These are phyloP conservation scores for Exsudoporus frostii DNA, from an alignment of 768 basidiomycete genomes.

Conservation along the genomic window DNA sequence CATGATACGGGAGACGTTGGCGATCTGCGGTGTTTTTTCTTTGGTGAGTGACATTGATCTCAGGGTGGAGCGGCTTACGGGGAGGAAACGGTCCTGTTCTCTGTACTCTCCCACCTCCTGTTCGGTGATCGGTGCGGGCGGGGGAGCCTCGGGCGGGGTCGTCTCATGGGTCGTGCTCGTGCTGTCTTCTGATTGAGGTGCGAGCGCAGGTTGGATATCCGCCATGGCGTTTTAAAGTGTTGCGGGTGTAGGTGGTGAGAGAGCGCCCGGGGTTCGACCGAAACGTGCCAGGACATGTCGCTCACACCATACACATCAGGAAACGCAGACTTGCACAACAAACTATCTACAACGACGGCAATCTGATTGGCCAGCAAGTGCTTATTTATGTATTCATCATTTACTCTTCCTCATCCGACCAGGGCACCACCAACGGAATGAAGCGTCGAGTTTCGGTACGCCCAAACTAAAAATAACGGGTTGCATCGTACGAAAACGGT, in stretches of 20 bases:
- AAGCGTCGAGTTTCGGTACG: constrained; percentile 28
- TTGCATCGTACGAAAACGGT: not conserved
- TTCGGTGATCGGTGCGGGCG: constrained; percentile 78
- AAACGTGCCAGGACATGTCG: not conserved
- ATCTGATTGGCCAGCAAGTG: constrained; percentile 13
- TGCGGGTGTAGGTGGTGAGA: not conserved
- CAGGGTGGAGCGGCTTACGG: constrained; percentile 46
- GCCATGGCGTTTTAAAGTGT: constrained; percentile 20
- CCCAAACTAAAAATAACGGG: constrained; percentile 19
- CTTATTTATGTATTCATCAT: constrained; percentile 9
- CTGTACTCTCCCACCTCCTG: constrained; percentile 92
- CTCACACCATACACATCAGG: not conserved
- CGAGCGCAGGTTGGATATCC: constrained; percentile 35
- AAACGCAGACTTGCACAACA: no score
- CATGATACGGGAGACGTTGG: constrained; percentile 98
- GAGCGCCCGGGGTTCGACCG: not conserved
- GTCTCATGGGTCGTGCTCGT: constrained; percentile 29
- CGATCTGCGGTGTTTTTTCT: constrained; percentile 53
- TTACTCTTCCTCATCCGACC: constrained; percentile 32
- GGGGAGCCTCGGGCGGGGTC: constrained; percentile 42
- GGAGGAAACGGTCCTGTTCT: constrained; percentile 94
- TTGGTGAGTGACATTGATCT: not conserved
- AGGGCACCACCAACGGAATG: constrained; percentile 29
- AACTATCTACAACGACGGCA: not conserved
- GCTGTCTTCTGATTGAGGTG: constrained; percentile 40